Evolutionary conservation across 257 asterid species (phyloP), one percentile per base, ranked within the genome.

Genomic region (Nicotiana tabacum): DNA sequence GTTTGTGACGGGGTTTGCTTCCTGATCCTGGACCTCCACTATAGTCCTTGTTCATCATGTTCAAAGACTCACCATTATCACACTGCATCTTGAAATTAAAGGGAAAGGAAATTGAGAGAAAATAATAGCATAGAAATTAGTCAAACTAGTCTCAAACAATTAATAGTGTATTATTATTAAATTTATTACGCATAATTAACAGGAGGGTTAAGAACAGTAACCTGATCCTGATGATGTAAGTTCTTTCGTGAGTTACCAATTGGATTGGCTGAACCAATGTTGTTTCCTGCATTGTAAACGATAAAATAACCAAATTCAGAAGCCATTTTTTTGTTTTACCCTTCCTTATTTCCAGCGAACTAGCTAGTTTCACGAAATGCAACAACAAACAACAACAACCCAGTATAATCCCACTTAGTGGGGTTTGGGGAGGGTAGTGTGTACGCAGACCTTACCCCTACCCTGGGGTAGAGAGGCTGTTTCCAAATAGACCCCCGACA

Each of bases 201-300:
- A 4, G 12, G 12, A 30, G 32, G 18, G 9, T 70, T 39, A 9
- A 33, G 64, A 32, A 17, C 27, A 33, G 48, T 16, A 80, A 85
- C 86, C 88, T 83, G 88, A 37, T 82, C 84, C 86, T 83, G 88
- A 37, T 82, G 1, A 24, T 58, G 77, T 0, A 2, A 13, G 57
- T 58, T 43, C 62, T 27, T 61, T 60, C 4, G 62, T 11, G 70
- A 60, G 2, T 8, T 51, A 11, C 48, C 77, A 2, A 74, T 58
- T 3, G 37, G 46, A 24, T 51, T 72, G 53, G 39, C 24, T 10
- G 32, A 53, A 5, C 17, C 16, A 43, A 27, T 77, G 62, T 29
- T 76, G 17, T 13, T 80, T 72, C 83, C 88, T 86, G 88, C 86
- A 80, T 61, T 48, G n/a, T 7, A 32, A 74, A 64, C 27, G 60